phyloP scores from a whole-genome alignment of 495 filamentous ascomycete species.

The Penicillium lagena region DNA sequence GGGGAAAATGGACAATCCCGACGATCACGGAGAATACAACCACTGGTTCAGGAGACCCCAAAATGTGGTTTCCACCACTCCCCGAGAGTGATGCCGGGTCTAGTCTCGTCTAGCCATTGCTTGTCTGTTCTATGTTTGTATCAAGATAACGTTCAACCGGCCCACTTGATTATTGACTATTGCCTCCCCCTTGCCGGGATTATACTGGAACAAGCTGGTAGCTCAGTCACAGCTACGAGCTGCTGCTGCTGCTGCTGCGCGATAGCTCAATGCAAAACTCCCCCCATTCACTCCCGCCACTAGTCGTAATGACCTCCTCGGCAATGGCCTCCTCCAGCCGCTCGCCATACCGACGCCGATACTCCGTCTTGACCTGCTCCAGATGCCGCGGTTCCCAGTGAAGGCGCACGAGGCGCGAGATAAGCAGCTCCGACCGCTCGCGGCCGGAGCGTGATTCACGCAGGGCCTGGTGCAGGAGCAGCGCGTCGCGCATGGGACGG shows the following conservation, averaged over 20 bases:
- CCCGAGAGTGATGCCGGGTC: too few species aligned
- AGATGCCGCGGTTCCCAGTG: slow-evolving; percentile 82
- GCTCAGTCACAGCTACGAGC: slow-evolving; percentile 7
- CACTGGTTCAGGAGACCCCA: too few species aligned
- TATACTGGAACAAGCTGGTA: background rate
- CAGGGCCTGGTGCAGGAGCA: slow-evolving; percentile 90
- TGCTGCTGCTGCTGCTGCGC: slow-evolving; percentile 6
- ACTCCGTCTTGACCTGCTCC: slow-evolving; percentile 62
- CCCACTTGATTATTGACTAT: background rate
- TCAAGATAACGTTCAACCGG: too few species aligned
- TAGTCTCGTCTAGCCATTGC: too few species aligned
- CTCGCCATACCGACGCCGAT: slow-evolving; percentile 62
- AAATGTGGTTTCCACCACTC: too few species aligned
- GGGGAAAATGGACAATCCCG: too few species aligned
- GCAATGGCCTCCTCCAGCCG: slow-evolving; percentile 58
- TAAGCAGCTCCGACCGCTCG: slow-evolving; percentile 74
- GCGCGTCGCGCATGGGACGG: slow-evolving; percentile 85
- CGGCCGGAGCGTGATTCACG: slow-evolving; percentile 54
- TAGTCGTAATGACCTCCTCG: slow-evolving; percentile 37
- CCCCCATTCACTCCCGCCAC: slow-evolving; percentile 41
- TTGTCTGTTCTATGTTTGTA: too few species aligned
- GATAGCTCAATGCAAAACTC: slow-evolving; percentile 55
- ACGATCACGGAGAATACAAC: too few species aligned
- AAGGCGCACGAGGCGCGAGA: slow-evolving; percentile 70
- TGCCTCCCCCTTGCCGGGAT: slow-evolving; percentile 5